These are phyloP conservation scores for Geranium brycei DNA, from an alignment of 345 rosid species.

Conservation along the genomic window DNA sequence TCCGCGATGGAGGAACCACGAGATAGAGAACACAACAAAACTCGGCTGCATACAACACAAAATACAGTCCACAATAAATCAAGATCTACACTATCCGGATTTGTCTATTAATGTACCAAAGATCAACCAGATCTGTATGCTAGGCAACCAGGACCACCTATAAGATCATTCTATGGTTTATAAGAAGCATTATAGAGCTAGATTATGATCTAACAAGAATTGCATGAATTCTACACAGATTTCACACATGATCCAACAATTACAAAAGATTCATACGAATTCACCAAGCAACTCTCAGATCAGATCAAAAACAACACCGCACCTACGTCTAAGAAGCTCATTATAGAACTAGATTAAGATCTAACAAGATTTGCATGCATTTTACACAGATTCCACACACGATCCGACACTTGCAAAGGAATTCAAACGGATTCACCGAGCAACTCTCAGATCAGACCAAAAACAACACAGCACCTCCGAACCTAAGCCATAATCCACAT, in stretches of 20 bases:
- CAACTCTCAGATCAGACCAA: constrained; percentile 7
- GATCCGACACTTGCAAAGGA: not conserved
- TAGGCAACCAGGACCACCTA: not conserved
- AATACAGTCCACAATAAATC: not conserved
- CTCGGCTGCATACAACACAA: not conserved
- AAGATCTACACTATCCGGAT: not conserved
- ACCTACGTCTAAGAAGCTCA: not conserved
- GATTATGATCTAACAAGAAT: not conserved
- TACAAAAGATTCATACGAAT: constrained; percentile 12
- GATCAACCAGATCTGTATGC: not conserved
- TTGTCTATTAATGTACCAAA: not conserved
- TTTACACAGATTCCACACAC: too few species aligned
- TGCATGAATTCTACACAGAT: not conserved
- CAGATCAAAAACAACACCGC: not conserved
- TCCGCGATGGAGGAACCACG: too few species aligned
- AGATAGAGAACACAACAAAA: too few species aligned
- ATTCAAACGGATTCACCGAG: constrained; percentile 9
- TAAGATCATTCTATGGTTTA: not conserved
- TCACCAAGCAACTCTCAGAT: not conserved
- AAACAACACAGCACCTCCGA: constrained; percentile 2
- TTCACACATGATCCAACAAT: not conserved
- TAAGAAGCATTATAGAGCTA: not conserved
- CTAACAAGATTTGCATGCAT: not conserved
- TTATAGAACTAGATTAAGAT: not conserved
- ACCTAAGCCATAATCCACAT: not conserved